phyloP scores from a whole-genome alignment of 305 asterid genomes.

The Solanum hybrid region DNA sequence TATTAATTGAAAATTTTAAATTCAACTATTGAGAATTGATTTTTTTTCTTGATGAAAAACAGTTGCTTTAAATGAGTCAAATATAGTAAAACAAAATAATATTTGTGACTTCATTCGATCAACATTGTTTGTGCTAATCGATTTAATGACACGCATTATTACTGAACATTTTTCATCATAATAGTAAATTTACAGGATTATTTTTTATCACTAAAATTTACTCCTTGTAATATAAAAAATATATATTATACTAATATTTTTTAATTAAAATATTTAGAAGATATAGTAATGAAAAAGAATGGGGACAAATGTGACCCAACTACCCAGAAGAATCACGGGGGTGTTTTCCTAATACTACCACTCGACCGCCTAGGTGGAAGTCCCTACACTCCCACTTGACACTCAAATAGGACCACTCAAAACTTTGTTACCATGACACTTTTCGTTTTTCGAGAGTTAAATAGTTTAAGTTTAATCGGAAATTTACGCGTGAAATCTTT shows the following conservation, averaged over 20 bases:
- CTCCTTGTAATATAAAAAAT: neutral
- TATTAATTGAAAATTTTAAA: neutral
- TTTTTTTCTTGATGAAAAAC: neutral
- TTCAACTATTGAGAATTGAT: neutral
- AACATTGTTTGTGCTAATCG: neutral
- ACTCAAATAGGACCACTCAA: neutral
- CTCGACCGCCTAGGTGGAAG: neutral
- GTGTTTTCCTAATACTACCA: neutral
- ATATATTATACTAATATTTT: too few relatives aligned
- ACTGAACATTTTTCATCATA: neutral
- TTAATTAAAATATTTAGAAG: neutral
- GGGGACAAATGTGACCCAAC: neutral
- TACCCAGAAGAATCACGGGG: neutral
- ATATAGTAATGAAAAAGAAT: neutral
- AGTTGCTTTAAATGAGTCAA: neutral
- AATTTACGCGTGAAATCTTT: too few relatives aligned
- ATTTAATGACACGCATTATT: neutral
- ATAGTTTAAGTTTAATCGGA: too few relatives aligned
- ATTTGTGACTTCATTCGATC: neutral
- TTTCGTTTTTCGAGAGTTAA: too few relatives aligned
- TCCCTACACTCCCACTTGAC: neutral
- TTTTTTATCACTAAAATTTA: neutral
- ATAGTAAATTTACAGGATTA: neutral
- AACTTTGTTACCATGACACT: too few relatives aligned
- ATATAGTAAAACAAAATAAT: too few relatives aligned